Evolutionary conservation across 768 basidiomycete species (phyloP).

Genomic region (Ramaria sp.): DNA sequence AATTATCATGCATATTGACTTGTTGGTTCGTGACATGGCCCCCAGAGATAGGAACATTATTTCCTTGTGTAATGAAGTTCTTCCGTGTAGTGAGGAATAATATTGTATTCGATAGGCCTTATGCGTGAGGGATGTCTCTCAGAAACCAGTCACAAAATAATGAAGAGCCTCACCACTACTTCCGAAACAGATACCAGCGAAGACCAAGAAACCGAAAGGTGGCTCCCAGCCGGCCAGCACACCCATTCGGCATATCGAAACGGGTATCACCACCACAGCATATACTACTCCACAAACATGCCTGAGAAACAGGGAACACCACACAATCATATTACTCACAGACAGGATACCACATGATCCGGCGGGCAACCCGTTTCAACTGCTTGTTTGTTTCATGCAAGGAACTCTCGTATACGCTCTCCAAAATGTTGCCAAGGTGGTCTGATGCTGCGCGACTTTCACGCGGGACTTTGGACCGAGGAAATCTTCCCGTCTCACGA

Average conservation of each 20-base stretch:
- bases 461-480: background rate
- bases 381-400: background rate
- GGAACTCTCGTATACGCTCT: too few relatives aligned
- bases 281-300: background rate
- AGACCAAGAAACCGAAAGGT: background rate
- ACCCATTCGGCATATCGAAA: conserved; percentile 1
- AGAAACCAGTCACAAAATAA: background rate
- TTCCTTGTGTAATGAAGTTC: background rate
- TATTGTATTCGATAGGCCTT: background rate
- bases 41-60: background rate
- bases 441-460: background rate
- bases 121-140: too few relatives aligned
- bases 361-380: background rate
- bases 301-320: background rate
- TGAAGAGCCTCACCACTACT: background rate
- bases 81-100: conserved; percentile 6
- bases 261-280: background rate
- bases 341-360: conserved; percentile 3
- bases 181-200: conserved; percentile 1
- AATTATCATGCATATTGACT: conserved; percentile 2
- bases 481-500: background rate
- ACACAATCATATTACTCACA: background rate
- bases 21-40: conserved; percentile 3
- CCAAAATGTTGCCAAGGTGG: too few relatives aligned
- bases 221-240: conserved; percentile 1